phyloP scores from a whole-genome alignment of 2,329 filamentous ascomycete species.

The Aspergillus pseudoviridinutans region DNA sequence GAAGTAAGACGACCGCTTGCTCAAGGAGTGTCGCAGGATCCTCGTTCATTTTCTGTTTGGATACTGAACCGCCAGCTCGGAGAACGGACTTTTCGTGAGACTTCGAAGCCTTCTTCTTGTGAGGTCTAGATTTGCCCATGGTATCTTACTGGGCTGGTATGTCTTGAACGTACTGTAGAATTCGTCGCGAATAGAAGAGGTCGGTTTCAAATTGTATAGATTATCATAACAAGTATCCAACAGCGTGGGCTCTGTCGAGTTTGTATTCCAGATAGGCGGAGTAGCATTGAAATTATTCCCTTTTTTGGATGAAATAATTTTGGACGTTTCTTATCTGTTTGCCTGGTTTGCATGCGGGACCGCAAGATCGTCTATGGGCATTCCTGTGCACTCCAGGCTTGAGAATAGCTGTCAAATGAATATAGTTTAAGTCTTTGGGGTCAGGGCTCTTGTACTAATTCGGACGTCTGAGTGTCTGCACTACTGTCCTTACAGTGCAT shows the following conservation, averaged over 20 bases:
- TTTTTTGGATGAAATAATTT: constrained; percentile 23
- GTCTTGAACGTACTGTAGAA: constrained; percentile 8
- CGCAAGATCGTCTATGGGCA: constrained; percentile 18
- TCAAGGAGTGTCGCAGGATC: constrained; percentile 54
- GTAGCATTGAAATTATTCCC: constrained; percentile 13
- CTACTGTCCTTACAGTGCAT: background rate
- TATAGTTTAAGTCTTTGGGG: background rate
- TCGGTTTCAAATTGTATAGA: background rate
- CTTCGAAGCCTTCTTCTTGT: constrained; percentile 42
- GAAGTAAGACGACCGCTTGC: constrained; percentile 53
- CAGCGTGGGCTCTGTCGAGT: constrained; percentile 1
- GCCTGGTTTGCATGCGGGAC: constrained; percentile 40
- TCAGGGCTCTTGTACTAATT: background rate
- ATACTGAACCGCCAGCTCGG: constrained; percentile 37
- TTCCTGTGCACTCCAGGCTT: constrained; percentile 4
- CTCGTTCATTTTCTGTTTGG: constrained; percentile 45
- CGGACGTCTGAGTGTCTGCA: background rate
- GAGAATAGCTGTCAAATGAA: constrained; percentile 1
- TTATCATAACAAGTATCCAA: constrained; percentile 1
- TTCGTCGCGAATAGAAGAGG: constrained; percentile 1
- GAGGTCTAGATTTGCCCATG: constrained; percentile 53
- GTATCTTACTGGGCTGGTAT: constrained; percentile 14
- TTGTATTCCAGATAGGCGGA: constrained; percentile 5
- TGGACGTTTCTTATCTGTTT: constrained; percentile 34
- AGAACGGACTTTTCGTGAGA: constrained; percentile 42